Evolutionary conservation across 2,329 filamentous ascomycete species (phyloP).

Genomic region (Ilyonectria mors-panacis): DNA sequence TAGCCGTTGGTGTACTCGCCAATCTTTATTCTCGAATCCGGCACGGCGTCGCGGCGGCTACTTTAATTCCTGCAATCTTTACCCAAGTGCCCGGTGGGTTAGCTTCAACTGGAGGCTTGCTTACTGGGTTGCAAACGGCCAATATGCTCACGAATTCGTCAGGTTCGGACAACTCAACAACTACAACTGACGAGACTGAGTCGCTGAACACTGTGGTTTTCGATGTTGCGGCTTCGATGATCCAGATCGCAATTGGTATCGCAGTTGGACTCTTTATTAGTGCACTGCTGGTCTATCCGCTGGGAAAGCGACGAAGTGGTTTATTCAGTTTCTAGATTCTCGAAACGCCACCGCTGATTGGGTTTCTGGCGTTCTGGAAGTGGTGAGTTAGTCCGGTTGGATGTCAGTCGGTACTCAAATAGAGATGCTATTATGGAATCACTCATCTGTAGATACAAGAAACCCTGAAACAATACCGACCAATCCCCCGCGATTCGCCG

Average conservation of each 20-base stretch:
- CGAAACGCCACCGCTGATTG: neutral
- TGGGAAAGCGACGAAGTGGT: conserved; percentile 65
- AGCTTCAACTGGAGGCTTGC: conserved; percentile 62
- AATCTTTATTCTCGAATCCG: conserved; percentile 79
- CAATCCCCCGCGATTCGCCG: too few relatives aligned
- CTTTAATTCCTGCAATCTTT: conserved; percentile 64
- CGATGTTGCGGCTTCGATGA: conserved; percentile 65
- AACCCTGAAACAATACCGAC: too few relatives aligned
- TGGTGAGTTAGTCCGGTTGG: too few relatives aligned
- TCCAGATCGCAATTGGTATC: conserved; percentile 68
- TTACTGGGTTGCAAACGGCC: conserved; percentile 62
- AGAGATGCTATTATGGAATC: too few relatives aligned
- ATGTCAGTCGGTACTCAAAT: too few relatives aligned
- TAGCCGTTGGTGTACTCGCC: conserved; percentile 82
- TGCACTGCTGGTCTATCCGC: conserved; percentile 64
- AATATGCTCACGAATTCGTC: conserved; percentile 60
- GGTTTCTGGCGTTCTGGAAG: too few relatives aligned
- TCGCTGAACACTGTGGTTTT: conserved; percentile 58
- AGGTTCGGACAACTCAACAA: conserved; percentile 54
- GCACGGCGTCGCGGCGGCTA: conserved; percentile 66
- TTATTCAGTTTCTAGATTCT: conserved; percentile 62
- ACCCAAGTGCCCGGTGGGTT: conserved; percentile 65
- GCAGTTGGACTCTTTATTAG: conserved; percentile 66
- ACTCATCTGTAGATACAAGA: too few relatives aligned
- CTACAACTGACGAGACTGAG: conserved; percentile 40